phyloP scores from a whole-genome alignment of 192 early-diverging fungal species.

The Dimargaris cristalligena region DNA sequence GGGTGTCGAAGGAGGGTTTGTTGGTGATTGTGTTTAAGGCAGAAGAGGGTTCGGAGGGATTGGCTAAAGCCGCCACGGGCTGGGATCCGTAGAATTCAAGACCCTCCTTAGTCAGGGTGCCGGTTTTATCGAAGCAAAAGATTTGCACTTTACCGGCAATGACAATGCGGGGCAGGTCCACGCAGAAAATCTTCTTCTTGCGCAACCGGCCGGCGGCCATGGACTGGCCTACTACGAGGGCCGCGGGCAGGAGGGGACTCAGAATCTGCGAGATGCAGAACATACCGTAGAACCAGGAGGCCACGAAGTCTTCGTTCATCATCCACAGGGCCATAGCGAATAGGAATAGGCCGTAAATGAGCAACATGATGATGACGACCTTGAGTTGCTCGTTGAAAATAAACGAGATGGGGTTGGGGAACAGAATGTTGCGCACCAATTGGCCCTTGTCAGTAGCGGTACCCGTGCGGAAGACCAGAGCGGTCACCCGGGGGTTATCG shows the following conservation, averaged over 20 bases:
- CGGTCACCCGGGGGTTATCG: slow-evolving; percentile 13
- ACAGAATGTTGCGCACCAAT: slow-evolving; percentile 40
- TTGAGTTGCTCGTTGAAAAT: slow-evolving; percentile 45
- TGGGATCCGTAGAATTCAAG: slow-evolving; percentile 32
- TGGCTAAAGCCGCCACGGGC: slow-evolving; percentile 9
- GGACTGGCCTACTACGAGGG: slow-evolving; percentile 38
- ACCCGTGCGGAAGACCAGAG: slow-evolving; percentile 30
- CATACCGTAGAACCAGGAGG: slow-evolving; percentile 41
- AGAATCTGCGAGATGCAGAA: slow-evolving; percentile 38
- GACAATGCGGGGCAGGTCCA: slow-evolving; percentile 37
- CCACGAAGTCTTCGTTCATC: slow-evolving; percentile 17
- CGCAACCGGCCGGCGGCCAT: slow-evolving; percentile 30
- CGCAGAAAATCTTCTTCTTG: slow-evolving; percentile 34
- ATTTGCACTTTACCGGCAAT: slow-evolving; percentile 42
- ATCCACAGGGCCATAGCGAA: slow-evolving; percentile 19
- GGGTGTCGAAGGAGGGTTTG: neutral
- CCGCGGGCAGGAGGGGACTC: slow-evolving; percentile 36
- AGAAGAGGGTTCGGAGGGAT: slow-evolving; percentile 6
- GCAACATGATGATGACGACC: slow-evolving; percentile 31
- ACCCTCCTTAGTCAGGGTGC: slow-evolving; percentile 45
- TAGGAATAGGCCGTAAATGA: slow-evolving; percentile 30
- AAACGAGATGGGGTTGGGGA: slow-evolving; percentile 35
- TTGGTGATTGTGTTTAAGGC: too few relatives aligned
- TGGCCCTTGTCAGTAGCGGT: slow-evolving; percentile 31
- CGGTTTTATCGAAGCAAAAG: slow-evolving; percentile 45